phyloP scores from a whole-genome alignment of 257 asterid species.

The Solanum paucissectum region DNA sequence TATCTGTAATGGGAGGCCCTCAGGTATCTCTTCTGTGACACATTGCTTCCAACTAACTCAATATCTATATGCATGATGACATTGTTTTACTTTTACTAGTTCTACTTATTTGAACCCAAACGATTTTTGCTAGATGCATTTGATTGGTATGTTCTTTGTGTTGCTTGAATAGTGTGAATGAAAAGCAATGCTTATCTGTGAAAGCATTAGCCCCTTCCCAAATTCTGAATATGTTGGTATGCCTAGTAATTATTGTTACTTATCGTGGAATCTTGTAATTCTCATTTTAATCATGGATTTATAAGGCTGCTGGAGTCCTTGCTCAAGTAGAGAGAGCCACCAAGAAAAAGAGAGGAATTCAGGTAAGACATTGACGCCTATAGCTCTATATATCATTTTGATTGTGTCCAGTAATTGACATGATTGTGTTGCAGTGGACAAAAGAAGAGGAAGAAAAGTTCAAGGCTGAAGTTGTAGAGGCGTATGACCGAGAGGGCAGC shows the following conservation, averaged over 20 bases:
- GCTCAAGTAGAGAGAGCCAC: constrained; percentile 70
- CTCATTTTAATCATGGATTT: constrained; percentile 1
- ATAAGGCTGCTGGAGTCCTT: constrained; percentile 96
- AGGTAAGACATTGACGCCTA: constrained; percentile 20
- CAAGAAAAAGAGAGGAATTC: constrained; percentile 55
- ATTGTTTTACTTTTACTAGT: not conserved
- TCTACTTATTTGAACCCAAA: not conserved
- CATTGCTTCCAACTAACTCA: not conserved
- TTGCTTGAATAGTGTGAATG: not conserved
- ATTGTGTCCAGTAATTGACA: not conserved
- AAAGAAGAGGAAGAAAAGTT: constrained; percentile 79
- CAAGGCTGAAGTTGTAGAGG: constrained; percentile 61
- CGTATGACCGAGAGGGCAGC: constrained; percentile 80
- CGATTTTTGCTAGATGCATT: not conserved
- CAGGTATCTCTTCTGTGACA: constrained; percentile 42
- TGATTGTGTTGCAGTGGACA: constrained; percentile 49
- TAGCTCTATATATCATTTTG: not conserved
- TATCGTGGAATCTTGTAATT: not conserved
- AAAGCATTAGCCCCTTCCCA: not conserved
- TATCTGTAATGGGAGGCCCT: constrained; percentile 98
- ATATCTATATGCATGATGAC: not conserved
- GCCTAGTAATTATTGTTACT: not conserved
- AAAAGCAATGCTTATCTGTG: not conserved
- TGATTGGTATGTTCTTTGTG: not conserved
- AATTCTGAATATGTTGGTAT: not conserved